Base-by-base conservation (phyloP, 106 monocot genomes). In the Allium cepa region DNA sequence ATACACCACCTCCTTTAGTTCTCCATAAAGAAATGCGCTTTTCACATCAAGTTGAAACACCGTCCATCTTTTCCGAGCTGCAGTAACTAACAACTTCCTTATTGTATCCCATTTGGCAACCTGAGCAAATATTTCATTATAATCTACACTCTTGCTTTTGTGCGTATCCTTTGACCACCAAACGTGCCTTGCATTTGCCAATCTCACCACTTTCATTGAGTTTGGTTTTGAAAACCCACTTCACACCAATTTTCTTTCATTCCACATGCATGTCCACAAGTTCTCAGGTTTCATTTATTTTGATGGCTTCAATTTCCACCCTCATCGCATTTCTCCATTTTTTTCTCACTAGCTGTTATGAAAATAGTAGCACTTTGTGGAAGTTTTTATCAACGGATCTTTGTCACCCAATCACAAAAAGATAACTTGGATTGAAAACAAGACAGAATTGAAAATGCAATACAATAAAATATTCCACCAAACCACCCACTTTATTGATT, bases 301-400 rank as follows among this genome's bases (percentile, higher is more conserved):
- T 46, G 17, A 65, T 65, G 15, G 65, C 8, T 8, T 49, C 46
- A 47, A 65, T 48, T 28, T 65, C 65, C 1, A 1, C 3, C 1
- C 17, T 15, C 65, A 65, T 65, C 3, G 65, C 65, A 11, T 49
- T 49, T 14, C 47, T 65, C 65, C 65, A 65, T 16, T 65, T 65
- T 16, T 8, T 1, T 8, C 7, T n/a, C n/a, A n/a, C n/a, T n/a
- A n/a, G n/a, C n/a, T n/a, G n/a, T n/a, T n/a, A n/a, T n/a, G n/a
- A n/a, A n/a, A n/a, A n/a, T n/a, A n/a, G n/a, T n/a, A n/a, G n/a
- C n/a, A n/a, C n/a, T n/a, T n/a, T n/a, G n/a, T n/a, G n/a, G n/a
- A n/a, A n/a, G n/a, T n/a, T n/a, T n/a, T n/a, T n/a, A n/a, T n/a
- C n/a, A n/a, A n/a, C n/a, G n/a, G n/a, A n/a, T n/a, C n/a, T n/a